Conservation (phyloP, 805 yeast genomes). For the Kluyveromyces aestuarii region DNA sequence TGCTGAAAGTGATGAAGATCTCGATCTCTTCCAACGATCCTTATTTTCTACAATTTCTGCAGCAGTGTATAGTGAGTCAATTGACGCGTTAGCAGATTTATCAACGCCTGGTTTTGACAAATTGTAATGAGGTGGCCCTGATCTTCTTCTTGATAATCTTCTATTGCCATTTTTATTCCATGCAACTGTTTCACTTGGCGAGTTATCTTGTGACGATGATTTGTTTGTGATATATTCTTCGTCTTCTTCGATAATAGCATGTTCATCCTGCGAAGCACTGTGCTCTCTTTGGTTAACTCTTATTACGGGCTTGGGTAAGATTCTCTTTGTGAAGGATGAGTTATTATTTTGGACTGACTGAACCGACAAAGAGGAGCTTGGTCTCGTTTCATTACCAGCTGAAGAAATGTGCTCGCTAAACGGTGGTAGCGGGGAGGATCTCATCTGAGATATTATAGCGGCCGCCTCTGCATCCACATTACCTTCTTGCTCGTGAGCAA, state of each 20-base stretch:
- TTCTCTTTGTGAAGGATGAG: constrained; percentile 8
- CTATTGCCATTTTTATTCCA: constrained; percentile 28
- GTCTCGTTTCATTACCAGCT: constrained; percentile 13
- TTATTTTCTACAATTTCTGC: constrained; percentile 3
- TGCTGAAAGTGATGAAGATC: constrained; percentile 7
- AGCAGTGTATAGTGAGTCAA: constrained; percentile 4
- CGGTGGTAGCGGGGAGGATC: constrained; percentile 26
- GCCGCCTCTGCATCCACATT: constrained; percentile 25
- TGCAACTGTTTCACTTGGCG: constrained; percentile 15
- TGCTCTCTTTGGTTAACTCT: constrained; percentile 18
- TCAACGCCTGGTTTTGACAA: constrained; percentile 2
- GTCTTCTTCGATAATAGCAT: constrained; percentile 15
- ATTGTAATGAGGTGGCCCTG: constrained; percentile 10
- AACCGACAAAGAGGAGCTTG: constrained; percentile 17
- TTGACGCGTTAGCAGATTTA: not conserved
- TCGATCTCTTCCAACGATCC: constrained; percentile 1
- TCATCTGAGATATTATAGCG: constrained; percentile 25
- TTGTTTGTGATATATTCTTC: constrained; percentile 9
- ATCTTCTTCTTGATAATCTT: constrained; percentile 16
- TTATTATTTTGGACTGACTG: not conserved
- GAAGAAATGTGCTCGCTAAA: constrained; percentile 8
- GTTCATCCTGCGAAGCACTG: constrained; percentile 11
- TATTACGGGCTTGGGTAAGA: constrained; percentile 17
- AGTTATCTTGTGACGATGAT: constrained; percentile 7
- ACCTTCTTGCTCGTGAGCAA: constrained; percentile 7